These are phyloP conservation scores for Ophiocordyceps camponoti-rufipedis DNA, from an alignment of 2,329 filamentous ascomycete genomes.

Conservation along the genomic window DNA sequence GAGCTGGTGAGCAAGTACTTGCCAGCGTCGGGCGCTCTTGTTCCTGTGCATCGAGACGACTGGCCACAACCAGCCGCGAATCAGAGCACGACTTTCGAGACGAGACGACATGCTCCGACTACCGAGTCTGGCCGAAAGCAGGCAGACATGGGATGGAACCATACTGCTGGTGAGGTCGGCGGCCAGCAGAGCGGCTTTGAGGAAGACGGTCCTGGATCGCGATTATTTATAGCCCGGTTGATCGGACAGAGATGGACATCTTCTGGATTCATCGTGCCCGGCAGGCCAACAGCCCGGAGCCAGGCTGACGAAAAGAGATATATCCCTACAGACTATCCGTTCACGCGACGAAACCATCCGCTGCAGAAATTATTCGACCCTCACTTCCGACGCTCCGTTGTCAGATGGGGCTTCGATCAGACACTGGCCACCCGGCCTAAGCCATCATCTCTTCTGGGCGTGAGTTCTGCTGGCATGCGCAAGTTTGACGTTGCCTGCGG, in stretches of 20 bases:
- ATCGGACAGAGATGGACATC: no score
- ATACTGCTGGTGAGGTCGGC: background rate
- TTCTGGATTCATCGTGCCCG: no score
- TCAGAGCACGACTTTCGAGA: background rate
- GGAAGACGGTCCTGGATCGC: background rate
- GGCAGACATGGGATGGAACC: background rate
- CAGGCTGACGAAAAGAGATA: conserved; percentile 4
- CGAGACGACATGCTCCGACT: background rate
- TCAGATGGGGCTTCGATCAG: conserved; percentile 27
- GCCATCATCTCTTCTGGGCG: conserved; percentile 2
- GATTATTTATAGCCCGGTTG: no score
- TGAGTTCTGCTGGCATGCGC: conserved; percentile 3
- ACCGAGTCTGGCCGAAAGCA: no score
- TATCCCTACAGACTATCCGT: conserved; percentile 22
- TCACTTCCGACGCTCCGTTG: conserved; percentile 18
- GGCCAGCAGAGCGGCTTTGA: background rate
- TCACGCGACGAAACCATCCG: conserved; percentile 24
- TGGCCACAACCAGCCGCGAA: conserved; percentile 10
- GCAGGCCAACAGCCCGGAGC: background rate
- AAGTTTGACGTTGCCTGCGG: conserved; percentile 17
- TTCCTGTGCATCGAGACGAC: conserved; percentile 26
- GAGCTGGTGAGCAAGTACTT: conserved; percentile 23
- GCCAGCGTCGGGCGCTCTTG: conserved; percentile 11
- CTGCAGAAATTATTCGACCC: conserved; percentile 25
- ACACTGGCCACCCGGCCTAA: conserved; percentile 9